A percentile compares a stretch with the other conserved stretches of the same genome.
These are phyloP conservation scores for Aurifilum marmelostoma DNA, from an alignment of 2,329 filamentous ascomycete genomes.

Conservation along the genomic window DNA sequence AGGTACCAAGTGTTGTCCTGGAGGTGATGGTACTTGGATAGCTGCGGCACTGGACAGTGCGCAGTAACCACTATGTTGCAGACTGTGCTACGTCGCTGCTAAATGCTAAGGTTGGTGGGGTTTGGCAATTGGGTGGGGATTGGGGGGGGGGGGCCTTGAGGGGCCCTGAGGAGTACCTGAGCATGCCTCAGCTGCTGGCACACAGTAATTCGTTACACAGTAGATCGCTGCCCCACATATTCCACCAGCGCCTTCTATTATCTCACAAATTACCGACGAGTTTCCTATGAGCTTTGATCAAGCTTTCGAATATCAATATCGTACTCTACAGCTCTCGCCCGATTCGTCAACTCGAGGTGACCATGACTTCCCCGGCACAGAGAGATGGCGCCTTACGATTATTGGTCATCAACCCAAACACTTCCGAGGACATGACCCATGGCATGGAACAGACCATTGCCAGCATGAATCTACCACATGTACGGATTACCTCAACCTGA, in stretches of 20 bases:
- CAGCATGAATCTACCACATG: slow-evolving; percentile 44
- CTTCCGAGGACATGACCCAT: slow-evolving; percentile 71
- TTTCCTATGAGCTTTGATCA: background rate
- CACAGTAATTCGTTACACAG: background rate
- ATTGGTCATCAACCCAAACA: slow-evolving; percentile 81
- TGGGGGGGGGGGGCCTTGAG: too few species aligned
- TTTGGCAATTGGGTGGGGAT: background rate
- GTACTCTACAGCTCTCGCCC: background rate
- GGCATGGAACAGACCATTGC: slow-evolving; percentile 58
- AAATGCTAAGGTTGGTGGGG: background rate
- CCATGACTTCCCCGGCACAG: background rate
- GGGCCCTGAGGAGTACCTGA: background rate
- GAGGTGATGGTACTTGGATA: background rate
- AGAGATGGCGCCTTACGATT: slow-evolving; percentile 48
- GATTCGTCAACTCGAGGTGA: background rate
- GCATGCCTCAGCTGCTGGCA: background rate
- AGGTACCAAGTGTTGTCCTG: background rate
- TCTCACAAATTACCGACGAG: background rate
- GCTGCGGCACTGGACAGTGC: background rate
- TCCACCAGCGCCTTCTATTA: background rate
- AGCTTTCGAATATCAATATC: background rate
- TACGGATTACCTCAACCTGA: slow-evolving; percentile 32
- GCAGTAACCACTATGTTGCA: background rate
- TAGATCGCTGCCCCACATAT: background rate
- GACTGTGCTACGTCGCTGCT: background rate